Percentiles rank a stretch among this genome's conserved stretches.
phyloP scores from a whole-genome alignment of 371 early-diverging fungal species.

The Mucor plumbeus region DNA sequence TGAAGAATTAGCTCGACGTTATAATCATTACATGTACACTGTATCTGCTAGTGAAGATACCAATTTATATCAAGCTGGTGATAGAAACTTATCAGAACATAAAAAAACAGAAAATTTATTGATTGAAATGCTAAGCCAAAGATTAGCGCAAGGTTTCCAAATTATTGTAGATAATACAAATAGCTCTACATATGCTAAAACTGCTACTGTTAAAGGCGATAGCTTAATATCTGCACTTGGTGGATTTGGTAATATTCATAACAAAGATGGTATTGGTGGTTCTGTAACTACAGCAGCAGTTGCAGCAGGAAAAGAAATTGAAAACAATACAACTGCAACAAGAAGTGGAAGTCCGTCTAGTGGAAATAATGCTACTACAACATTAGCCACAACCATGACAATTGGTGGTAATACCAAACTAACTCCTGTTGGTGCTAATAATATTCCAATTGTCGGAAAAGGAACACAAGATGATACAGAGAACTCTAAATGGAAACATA shows the following conservation, averaged over 20 bases:
- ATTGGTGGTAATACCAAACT: constrained; percentile 18
- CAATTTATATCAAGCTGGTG: constrained; percentile 60
- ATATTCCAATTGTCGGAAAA: constrained; percentile 7
- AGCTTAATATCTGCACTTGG: constrained; percentile 16
- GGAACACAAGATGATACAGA: constrained; percentile 30
- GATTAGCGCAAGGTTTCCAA: constrained; percentile 95
- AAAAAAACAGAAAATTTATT: constrained; percentile 72
- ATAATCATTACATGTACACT: constrained; percentile 83
- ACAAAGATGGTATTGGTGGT: constrained; percentile 20
- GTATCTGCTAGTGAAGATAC: constrained; percentile 76
- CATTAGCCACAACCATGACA: constrained; percentile 11
- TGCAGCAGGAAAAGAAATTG: constrained; percentile 15
- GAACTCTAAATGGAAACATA: constrained; percentile 46
- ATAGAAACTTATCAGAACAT: constrained; percentile 48
- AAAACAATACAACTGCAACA: constrained; percentile 1
- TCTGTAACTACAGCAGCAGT: not conserved
- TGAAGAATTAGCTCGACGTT: constrained; percentile 73
- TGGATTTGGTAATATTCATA: constrained; percentile 7
- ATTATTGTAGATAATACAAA: constrained; percentile 69
- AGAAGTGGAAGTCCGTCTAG: constrained; percentile 17
- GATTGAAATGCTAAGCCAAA: constrained; percentile 86
- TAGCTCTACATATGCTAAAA: constrained; percentile 29
- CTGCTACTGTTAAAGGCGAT: constrained; percentile 16
- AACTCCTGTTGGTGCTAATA: constrained; percentile 4
- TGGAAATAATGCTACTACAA: constrained; percentile 11